phyloP scores from a whole-genome alignment of 495 filamentous ascomycete genomes.

The Amniculicola lignicola region DNA sequence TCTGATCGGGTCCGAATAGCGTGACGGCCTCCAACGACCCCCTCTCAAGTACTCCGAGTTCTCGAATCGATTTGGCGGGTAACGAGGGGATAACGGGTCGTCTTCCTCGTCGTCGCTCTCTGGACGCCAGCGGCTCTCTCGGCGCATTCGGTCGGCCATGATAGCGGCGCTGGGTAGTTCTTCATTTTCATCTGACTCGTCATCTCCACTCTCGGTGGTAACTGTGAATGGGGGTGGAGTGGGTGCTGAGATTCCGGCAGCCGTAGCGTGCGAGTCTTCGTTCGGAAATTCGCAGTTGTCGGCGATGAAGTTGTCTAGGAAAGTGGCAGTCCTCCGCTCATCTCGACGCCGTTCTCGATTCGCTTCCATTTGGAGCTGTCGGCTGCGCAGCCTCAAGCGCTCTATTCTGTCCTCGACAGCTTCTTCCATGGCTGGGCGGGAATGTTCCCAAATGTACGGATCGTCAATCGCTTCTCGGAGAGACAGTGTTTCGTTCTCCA shows the following conservation, averaged over 20 bases:
- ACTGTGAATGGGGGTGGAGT: conserved; percentile 46
- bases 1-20: conserved; percentile 13
- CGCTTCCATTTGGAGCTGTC: background rate
- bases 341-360: background rate
- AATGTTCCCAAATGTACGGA: conserved; percentile 29
- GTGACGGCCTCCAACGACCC: conserved; percentile 6
- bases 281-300: conserved; percentile 26
- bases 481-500: conserved; percentile 26
- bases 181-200: conserved; percentile 46
- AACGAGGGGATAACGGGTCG: background rate
- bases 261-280: conserved; percentile 10
- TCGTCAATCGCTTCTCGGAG: conserved; percentile 38
- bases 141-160: conserved; percentile 38
- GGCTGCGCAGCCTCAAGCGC: conserved; percentile 7
- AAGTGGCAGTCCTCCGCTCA: background rate
- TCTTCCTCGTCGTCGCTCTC: conserved; percentile 37
- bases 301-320: background rate
- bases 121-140: conserved; percentile 33
- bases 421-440: conserved; percentile 17
- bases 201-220: conserved; percentile 52
- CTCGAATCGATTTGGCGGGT: background rate
- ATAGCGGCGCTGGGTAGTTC: conserved; percentile 38
- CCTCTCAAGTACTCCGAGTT: background rate
- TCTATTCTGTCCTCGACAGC: conserved; percentile 21
- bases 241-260: conserved; percentile 25